Base-by-base conservation (phyloP, 2,329 filamentous ascomycete species). In the Pseudofabraea citricarpa region DNA sequence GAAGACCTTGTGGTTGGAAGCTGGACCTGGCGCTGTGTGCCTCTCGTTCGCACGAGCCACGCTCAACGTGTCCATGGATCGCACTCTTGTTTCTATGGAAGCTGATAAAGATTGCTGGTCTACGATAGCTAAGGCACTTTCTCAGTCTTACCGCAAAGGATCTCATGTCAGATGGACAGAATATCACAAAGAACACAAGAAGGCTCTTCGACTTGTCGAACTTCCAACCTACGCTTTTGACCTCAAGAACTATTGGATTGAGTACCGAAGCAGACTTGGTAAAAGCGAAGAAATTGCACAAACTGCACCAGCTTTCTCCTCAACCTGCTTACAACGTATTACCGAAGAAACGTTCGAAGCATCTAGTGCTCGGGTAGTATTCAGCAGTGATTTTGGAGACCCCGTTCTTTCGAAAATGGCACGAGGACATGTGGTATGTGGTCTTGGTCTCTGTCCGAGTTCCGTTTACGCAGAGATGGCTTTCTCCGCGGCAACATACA, bases 1-100 rank as follows among this genome's bases (percentile, higher is more conserved):
- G 51, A 78, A 82, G 63, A 85, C 82, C 2, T 71, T 79, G 22
- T 86, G 78, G 75, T 66, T 88, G 41, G 85, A 89, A 60, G 66
- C 87, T 47, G 84, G 85, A 13, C 82, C 84, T 27, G 80, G 86
- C 55, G 81, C 83, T 0, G 75, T 87, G 12, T 83, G 77, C 62
- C 72, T 74, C 36, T 74, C 74, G 45, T 80, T 88, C 72, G 74
- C 87, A 52, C 82, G 81, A 66, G 73, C 77, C 7, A 78, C 75
- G 5, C 73, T 84, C 41, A 74, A 74, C 20, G 32, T 27, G 12
- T 62, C 66, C 6, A 52, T 36, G 50, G 51, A 32, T 32, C 44
- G 32, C 45, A 38, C 15, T 48, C 19, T 70, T 10, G 65, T 72
- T 15, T 74, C 75, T 2, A 65, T 80, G n/a, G 72, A 70, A 35